Conservation (phyloP, 2,329 filamentous ascomycete species). For the Diaporthe australafricana region DNA sequence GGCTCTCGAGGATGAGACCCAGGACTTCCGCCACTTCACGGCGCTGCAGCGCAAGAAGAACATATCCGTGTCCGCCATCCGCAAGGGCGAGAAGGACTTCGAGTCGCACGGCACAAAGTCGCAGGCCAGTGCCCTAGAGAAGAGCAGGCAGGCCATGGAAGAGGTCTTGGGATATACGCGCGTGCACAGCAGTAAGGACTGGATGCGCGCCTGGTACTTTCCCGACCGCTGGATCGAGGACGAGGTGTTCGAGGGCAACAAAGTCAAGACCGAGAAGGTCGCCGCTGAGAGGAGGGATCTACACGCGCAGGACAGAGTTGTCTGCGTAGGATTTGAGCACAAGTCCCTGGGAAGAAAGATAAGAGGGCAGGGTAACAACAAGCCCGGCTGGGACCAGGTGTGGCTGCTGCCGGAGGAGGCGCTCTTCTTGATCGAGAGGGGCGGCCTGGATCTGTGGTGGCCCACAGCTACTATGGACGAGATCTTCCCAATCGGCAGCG, state of each 20-base stretch:
- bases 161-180: constrained; percentile 84
- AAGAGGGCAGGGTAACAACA: constrained; percentile 64
- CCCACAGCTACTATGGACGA: constrained; percentile 67
- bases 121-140: constrained; percentile 81
- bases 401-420: constrained; percentile 95
- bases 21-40: constrained; percentile 84
- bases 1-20: constrained; percentile 81
- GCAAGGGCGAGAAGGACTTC: constrained; percentile 97
- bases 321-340: constrained; percentile 76
- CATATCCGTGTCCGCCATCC: constrained; percentile 74
- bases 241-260: constrained; percentile 30
- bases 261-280: constrained; percentile 51
- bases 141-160: constrained; percentile 89
- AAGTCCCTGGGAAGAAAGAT: constrained; percentile 79
- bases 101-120: constrained; percentile 89
- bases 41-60: constrained; percentile 62
- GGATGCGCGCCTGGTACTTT: constrained; percentile 79
- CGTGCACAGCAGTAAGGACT: constrained; percentile 73
- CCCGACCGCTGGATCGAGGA: constrained; percentile 64
- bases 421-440: constrained; percentile 88
- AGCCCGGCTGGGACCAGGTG: constrained; percentile 68
- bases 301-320: constrained; percentile 62
- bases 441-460: constrained; percentile 89
- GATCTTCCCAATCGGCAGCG: constrained; percentile 52
- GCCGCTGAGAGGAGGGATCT: constrained; percentile 39